Percentiles rank a stretch among this genome's conserved stretches.
Evolutionary conservation across 1,139 yeast genomes (phyloP).

Genomic region (Sugiyamaella sp.): DNA sequence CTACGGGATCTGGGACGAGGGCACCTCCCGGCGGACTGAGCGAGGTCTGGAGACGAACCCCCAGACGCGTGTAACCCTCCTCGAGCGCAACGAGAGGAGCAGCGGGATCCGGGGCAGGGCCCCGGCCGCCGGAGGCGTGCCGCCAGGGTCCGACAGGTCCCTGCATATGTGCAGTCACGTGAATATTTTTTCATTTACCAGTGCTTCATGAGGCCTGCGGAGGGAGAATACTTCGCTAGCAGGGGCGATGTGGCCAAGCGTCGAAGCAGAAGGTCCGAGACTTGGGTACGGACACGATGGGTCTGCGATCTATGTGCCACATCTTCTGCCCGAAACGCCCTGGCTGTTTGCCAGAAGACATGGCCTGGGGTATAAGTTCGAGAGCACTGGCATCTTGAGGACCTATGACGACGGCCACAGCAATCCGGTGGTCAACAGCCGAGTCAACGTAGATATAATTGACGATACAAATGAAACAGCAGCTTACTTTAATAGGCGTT

Average conservation of each 20-base stretch:
- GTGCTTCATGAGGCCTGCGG: not conserved
- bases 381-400: slow-evolving; percentile 9
- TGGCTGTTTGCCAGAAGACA: slow-evolving; percentile 33
- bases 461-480: slow-evolving; percentile 4
- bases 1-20: no score
- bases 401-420: not conserved
- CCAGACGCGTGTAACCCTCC: no score
- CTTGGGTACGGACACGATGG: slow-evolving; percentile 35
- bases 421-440: not conserved
- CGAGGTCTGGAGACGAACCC: no score
- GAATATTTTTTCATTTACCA: not conserved
- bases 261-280: slow-evolving; percentile 5
- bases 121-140: no score
- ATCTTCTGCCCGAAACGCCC: slow-evolving; percentile 26
- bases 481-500: not conserved
- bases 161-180: not conserved
- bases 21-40: no score
- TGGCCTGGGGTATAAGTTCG: slow-evolving; percentile 29
- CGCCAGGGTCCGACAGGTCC: no score
- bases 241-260: slow-evolving; percentile 25
- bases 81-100: no score
- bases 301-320: slow-evolving; percentile 29
- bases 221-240: no score
- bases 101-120: no score
- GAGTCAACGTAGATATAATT: not conserved